Base-by-base conservation (phyloP, 805 yeast genomes). In the Saturnispora quitensis region DNA sequence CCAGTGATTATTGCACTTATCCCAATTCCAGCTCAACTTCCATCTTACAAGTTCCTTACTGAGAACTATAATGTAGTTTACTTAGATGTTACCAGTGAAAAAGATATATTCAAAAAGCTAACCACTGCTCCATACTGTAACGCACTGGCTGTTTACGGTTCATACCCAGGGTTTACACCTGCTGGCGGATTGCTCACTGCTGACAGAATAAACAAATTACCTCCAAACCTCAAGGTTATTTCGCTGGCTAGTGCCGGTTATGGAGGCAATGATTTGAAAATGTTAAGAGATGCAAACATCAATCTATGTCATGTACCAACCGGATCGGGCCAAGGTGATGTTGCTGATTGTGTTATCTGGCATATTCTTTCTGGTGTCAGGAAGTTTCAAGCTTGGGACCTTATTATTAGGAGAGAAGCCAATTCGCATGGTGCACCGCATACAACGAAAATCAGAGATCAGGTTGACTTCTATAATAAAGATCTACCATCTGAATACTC, bases 311-410 rank as follows among this genome's bases (percentile, higher is more conserved):
- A 86, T 60, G 81, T 81, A 51, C 77, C 86, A 53, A 68, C 76
- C 10, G 68, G 72, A 40, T 80, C 84, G 0, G 51, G 24, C 8
- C 48, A 48, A 36, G 78, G 86, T 1, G 83, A 85, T 15, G 95
- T 86, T 27, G 86, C 90, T 3, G 95, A 86, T 56, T 68, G 82
- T 53, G 91, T 83, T 3, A 67, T 84, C 44, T 75, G 69, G 60
- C 72, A 82, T 56, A 69, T 85, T 0, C 62, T 86, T 52, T 73
- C 80, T 38, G 74, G 80, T 22, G 83, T 82, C 68, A 73, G 93
- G 56, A 73, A 74, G 63, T 78, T 79, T 53, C 64, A 73, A 1
- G 64, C 73, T 45, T 77, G 78, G 62, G 78, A 76, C 53, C 60
- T 62, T 2, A 62, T 62, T 5, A 54, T 60, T n/a, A 66, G 63